Conservation (phyloP, 1,284 basidiomycete species). For the Cryptococcus deneoformans region DNA sequence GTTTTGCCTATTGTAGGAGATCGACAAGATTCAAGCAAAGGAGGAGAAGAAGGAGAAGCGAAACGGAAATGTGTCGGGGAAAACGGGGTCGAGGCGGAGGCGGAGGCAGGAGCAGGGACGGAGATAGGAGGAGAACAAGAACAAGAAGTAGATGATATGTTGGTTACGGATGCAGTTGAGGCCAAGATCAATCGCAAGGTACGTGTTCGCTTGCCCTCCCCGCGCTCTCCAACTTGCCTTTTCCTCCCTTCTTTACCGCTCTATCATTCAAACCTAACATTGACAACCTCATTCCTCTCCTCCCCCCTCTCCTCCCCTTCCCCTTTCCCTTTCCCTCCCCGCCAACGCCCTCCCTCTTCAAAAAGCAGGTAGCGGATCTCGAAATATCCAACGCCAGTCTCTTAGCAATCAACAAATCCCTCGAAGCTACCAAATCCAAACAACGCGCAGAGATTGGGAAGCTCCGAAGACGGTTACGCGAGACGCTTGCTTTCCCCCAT, state of each 20-base stretch:
- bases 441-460: constrained; percentile 42
- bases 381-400: constrained; percentile 47
- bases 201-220: constrained; percentile 1
- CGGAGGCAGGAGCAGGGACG: no score
- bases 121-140: constrained; percentile 1
- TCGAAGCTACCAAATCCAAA: constrained; percentile 44
- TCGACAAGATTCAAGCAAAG: neutral
- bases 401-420: constrained; percentile 44
- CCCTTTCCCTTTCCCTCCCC: no score
- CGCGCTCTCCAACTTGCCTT: no score
- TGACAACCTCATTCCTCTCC: no score
- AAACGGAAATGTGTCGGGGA: no score
- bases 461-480: constrained; percentile 37
- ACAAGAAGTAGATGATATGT: constrained; percentile 12
- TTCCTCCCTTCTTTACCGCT: no score
- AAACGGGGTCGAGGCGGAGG: neutral
- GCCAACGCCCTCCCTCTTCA: neutral
- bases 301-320: no score
- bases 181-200: constrained; percentile 44
- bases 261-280: no score
- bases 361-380: constrained; percentile 41
- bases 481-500: constrained; percentile 12
- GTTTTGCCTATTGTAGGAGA: no score
- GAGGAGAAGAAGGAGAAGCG: constrained; percentile 1
- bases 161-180: constrained; percentile 20